Evolutionary conservation across 768 basidiomycete genomes (phyloP).

Genomic region (Pleurotus salmoneostramineus): DNA sequence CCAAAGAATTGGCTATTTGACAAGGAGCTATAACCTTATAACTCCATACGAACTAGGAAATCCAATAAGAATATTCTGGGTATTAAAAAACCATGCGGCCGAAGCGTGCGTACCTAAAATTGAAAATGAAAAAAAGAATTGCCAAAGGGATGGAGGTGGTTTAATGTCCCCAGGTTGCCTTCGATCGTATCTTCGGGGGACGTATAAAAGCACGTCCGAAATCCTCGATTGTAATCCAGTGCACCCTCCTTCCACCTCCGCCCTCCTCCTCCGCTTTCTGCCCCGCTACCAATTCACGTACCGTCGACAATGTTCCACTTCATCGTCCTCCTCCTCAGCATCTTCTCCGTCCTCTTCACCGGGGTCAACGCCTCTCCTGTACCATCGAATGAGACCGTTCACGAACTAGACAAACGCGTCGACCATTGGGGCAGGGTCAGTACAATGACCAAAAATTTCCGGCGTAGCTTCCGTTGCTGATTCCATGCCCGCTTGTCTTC

Average conservation of each 20-base stretch:
- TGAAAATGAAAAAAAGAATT: not conserved
- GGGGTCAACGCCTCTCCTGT: constrained; percentile 39
- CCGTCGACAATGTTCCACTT: constrained; percentile 33
- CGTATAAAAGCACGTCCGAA: constrained; percentile 18
- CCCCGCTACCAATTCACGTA: constrained; percentile 8
- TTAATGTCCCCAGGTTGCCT: no score
- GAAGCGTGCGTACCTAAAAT: constrained; percentile 9
- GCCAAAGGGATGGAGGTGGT: no score
- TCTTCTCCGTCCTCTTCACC: constrained; percentile 36
- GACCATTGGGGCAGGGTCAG: constrained; percentile 53
- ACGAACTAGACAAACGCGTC: constrained; percentile 44
- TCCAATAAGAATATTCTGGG: no score
- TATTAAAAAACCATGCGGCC: constrained; percentile 1
- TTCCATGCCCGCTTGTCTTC: constrained; percentile 7
- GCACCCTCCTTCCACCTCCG: constrained; percentile 12
- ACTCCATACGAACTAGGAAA: no score
- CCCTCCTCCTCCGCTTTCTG: constrained; percentile 10
- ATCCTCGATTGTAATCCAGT: constrained; percentile 16
- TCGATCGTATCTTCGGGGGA: not conserved
- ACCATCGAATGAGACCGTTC: constrained; percentile 23
- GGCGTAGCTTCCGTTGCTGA: constrained; percentile 18
- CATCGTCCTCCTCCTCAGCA: constrained; percentile 27
- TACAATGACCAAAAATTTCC: not conserved
- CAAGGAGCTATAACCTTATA: no score
- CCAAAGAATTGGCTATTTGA: no score